phyloP scores from a whole-genome alignment of 768 basidiomycete species.

The Russula compacta region DNA sequence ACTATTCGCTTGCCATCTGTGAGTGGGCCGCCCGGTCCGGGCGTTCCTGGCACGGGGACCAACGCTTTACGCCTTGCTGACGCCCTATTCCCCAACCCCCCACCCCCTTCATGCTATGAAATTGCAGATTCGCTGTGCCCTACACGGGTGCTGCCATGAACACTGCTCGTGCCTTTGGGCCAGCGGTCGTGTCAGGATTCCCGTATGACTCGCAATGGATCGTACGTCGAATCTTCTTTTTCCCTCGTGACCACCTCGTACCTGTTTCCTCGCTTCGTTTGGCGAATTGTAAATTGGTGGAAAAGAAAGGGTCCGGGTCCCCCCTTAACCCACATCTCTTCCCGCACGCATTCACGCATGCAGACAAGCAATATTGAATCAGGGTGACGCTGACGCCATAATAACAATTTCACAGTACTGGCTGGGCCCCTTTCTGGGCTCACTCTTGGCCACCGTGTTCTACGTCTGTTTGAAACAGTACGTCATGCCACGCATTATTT shows the following conservation, averaged over 20 bases:
- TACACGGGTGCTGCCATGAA: conserved; percentile 65
- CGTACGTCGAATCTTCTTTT: conserved; percentile 31
- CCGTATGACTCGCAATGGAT: conserved; percentile 48
- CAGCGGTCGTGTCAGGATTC: conserved; percentile 59
- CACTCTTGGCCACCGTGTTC: conserved; percentile 47
- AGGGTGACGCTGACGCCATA: conserved; percentile 2
- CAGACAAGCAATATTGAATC: not conserved
- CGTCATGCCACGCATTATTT: conserved; percentile 15
- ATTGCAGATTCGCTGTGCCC: conserved; percentile 44
- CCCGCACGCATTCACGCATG: not conserved
- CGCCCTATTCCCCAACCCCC: not conserved
- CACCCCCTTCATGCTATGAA: not conserved
- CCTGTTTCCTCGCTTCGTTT: not conserved
- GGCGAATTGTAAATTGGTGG: too few species aligned
- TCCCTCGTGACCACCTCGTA: not conserved
- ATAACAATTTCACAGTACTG: conserved; percentile 42
- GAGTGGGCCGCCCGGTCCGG: conserved; percentile 18
- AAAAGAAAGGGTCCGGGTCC: not conserved
- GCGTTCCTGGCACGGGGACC: not conserved
- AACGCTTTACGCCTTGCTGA: not conserved
- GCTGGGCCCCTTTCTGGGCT: conserved; percentile 62
- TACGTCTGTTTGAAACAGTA: conserved; percentile 50
- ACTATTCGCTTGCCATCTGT: conserved; percentile 55
- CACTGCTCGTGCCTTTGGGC: conserved; percentile 60
- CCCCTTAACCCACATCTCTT: conserved; percentile 4